These are phyloP conservation scores for Rubia tinctorum DNA, from an alignment of 305 asterid species.

Conservation along the genomic window DNA sequence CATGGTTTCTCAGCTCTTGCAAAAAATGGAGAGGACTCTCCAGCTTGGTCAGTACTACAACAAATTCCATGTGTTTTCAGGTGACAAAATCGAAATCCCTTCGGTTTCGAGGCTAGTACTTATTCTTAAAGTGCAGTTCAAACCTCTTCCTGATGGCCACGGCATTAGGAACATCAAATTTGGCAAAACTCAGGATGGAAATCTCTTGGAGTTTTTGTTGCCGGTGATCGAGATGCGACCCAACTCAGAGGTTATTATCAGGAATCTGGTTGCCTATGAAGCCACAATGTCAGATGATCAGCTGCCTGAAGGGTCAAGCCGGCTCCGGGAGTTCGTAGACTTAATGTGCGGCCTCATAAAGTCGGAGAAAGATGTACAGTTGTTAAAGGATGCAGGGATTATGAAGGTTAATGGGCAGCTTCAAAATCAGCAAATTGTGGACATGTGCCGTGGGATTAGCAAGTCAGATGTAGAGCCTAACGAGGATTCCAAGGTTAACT, in stretches of 20 bases:
- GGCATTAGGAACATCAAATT: slow-evolving; percentile 21
- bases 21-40: background rate
- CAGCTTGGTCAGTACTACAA: background rate
- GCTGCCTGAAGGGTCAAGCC: background rate
- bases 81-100: slow-evolving; percentile 4
- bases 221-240: background rate
- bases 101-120: background rate
- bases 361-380: slow-evolving; percentile 7
- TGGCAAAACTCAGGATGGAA: background rate
- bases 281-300: background rate
- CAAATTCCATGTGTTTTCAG: background rate
- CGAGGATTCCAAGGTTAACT: background rate
- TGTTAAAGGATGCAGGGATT: background rate
- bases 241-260: background rate
- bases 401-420: background rate
- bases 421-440: background rate
- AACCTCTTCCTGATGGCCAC: background rate
- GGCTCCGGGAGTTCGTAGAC: slow-evolving; percentile 15
- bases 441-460: slow-evolving; percentile 3
- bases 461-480: background rate
- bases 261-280: slow-evolving; percentile 3
- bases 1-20: background rate
- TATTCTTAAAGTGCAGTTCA: background rate
- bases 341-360: slow-evolving; percentile 20
- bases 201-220: background rate